Conservation (phyloP, 2,329 filamentous ascomycete genomes). For the Onygenales sp. region DNA sequence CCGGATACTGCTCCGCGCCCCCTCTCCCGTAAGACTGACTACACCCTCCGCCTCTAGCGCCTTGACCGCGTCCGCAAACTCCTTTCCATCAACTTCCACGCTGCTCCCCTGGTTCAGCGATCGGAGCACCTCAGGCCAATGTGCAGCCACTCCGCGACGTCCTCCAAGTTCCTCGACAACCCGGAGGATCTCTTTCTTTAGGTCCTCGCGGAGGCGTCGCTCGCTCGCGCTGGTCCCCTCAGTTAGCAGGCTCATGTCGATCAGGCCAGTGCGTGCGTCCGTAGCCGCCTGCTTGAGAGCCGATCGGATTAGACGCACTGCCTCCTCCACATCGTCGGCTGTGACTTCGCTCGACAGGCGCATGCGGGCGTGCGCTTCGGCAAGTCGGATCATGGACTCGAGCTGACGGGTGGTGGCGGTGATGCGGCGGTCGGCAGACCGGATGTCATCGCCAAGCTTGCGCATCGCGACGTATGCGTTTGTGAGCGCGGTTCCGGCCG, state of each 20-base stretch:
- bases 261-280: constrained; percentile 77
- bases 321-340: constrained; percentile 74
- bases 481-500: constrained; percentile 75
- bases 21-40: constrained; percentile 74
- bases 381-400: constrained; percentile 94
- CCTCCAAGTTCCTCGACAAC: constrained; percentile 74
- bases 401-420: constrained; percentile 94
- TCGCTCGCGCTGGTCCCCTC: constrained; percentile 91
- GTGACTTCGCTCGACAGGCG: constrained; percentile 69
- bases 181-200: constrained; percentile 68
- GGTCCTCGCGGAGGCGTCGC: constrained; percentile 67
- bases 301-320: constrained; percentile 82
- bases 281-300: constrained; percentile 97
- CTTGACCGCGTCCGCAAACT: constrained; percentile 76
- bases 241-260: constrained; percentile 92
- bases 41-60: constrained; percentile 75
- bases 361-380: constrained; percentile 98
- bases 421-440: constrained; percentile 86
- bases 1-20: constrained; percentile 69
- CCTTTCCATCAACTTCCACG: constrained; percentile 60
- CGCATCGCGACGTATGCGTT: constrained; percentile 91
- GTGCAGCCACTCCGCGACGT: constrained; percentile 52
- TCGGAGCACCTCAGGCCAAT: constrained; percentile 69
- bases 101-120: constrained; percentile 62
- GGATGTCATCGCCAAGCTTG: constrained; percentile 78